Conservation (phyloP, 345 rosid genomes). For the Cardamine resedifolia region DNA sequence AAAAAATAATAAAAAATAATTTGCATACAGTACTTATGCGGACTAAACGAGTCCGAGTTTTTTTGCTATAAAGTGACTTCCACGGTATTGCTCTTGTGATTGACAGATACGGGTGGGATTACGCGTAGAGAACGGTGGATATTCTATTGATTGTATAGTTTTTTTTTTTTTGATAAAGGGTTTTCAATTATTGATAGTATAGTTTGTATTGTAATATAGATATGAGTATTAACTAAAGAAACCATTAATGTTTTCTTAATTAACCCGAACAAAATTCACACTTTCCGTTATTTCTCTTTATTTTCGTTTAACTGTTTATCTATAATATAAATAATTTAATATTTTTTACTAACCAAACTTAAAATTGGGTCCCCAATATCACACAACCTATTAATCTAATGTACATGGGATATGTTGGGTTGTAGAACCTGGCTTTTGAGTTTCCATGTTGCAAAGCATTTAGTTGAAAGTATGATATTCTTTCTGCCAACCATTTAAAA, state of each 20-base stretch:
- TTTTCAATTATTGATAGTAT: too few relatives aligned
- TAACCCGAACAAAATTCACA: not conserved
- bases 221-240: not conserved
- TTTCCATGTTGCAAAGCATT: constrained; percentile 12
- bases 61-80: not conserved
- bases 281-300: not conserved
- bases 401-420: not conserved
- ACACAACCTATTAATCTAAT: not conserved
- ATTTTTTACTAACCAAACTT: not conserved
- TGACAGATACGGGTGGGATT: not conserved
- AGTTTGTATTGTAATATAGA: too few relatives aligned
- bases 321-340: not conserved
- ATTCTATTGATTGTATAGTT: too few relatives aligned
- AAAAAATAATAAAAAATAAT: not conserved
- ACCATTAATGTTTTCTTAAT: not conserved
- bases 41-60: not conserved
- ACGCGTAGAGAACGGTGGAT: not conserved
- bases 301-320: not conserved
- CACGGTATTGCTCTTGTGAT: not conserved
- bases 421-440: not conserved
- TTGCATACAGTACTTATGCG: not conserved
- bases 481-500: not conserved
- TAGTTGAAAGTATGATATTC: not conserved
- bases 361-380: not conserved
- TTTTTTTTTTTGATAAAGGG: too few relatives aligned